phyloP scores from a whole-genome alignment of 257 asterid genomes.

The Anisodus acutangulus region DNA sequence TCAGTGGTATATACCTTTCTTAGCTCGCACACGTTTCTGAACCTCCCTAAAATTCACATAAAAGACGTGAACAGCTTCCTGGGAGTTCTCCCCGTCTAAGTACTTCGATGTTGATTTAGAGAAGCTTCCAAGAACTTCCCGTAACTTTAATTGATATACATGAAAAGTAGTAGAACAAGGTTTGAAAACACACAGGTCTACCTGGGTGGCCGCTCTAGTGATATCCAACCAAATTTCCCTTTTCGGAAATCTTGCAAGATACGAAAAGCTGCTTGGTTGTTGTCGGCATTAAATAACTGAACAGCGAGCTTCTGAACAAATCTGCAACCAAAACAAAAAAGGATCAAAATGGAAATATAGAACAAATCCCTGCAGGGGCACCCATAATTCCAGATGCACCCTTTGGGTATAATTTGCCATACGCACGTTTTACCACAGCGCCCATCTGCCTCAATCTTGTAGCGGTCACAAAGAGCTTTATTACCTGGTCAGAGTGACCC shows the following conservation, averaged over 20 bases:
- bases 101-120: not conserved
- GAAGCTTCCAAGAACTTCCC: not conserved
- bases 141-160: not conserved
- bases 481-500: conserved; percentile 48
- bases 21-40: conserved; percentile 11
- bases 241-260: conserved; percentile 86
- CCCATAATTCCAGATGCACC: not conserved
- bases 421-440: conserved; percentile 71
- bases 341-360: conserved; percentile 6
- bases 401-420: conserved; percentile 21
- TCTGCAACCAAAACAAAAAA: conserved; percentile 45
- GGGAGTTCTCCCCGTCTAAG: not conserved
- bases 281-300: conserved; percentile 81
- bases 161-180: conserved; percentile 21
- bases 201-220: conserved; percentile 86
- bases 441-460: conserved; percentile 75
- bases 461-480: conserved; percentile 64
- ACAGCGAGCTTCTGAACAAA: conserved; percentile 79
- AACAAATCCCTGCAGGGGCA: conserved; percentile 7
- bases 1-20: not conserved
- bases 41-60: not conserved
- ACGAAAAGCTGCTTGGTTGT: conserved; percentile 86
- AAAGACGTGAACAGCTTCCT: conserved; percentile 5
- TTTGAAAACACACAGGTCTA: conserved; percentile 23
- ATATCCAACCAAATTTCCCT: conserved; percentile 83